Evolutionary conservation across 768 basidiomycete species (phyloP).

Genomic region (Lentinula sp.): DNA sequence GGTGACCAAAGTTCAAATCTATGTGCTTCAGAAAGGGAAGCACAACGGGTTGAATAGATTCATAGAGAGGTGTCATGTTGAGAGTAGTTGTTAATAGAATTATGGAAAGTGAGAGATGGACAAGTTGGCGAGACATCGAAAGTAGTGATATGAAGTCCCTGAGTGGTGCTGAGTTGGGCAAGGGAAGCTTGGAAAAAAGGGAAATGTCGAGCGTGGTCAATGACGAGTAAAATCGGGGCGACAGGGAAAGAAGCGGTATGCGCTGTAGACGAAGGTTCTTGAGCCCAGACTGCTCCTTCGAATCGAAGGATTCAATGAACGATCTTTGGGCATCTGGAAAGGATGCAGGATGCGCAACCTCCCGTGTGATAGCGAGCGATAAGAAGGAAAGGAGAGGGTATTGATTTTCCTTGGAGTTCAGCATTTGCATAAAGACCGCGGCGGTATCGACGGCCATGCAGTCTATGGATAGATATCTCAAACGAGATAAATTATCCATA

Average conservation of each 20-base stretch:
- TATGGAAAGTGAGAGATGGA: conserved; percentile 35
- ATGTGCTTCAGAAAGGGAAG: conserved; percentile 35
- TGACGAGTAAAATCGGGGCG: conserved; percentile 28
- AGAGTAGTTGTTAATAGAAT: conserved; percentile 26
- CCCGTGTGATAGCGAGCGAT: neutral
- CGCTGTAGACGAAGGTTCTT: conserved; percentile 33
- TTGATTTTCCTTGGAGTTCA: neutral
- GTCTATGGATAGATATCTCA: neutral
- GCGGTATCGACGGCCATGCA: neutral
- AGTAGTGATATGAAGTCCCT: conserved; percentile 33
- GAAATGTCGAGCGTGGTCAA: conserved; percentile 36
- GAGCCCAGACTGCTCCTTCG: neutral
- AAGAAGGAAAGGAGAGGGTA: neutral
- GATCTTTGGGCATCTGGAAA: neutral
- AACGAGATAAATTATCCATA: neutral
- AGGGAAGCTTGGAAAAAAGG: conserved; percentile 22
- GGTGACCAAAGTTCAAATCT: conserved; percentile 41
- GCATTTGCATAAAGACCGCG: neutral
- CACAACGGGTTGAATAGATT: conserved; percentile 15
- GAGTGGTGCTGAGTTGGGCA: conserved; percentile 21
- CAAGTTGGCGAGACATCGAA: conserved; percentile 30
- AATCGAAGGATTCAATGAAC: neutral
- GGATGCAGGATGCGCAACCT: neutral
- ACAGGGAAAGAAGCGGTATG: conserved; percentile 32
- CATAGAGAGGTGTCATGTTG: conserved; percentile 19